These are phyloP conservation scores for Chytriomyces confervae DNA, from an alignment of 192 early-diverging fungal species.

Conservation along the genomic window DNA sequence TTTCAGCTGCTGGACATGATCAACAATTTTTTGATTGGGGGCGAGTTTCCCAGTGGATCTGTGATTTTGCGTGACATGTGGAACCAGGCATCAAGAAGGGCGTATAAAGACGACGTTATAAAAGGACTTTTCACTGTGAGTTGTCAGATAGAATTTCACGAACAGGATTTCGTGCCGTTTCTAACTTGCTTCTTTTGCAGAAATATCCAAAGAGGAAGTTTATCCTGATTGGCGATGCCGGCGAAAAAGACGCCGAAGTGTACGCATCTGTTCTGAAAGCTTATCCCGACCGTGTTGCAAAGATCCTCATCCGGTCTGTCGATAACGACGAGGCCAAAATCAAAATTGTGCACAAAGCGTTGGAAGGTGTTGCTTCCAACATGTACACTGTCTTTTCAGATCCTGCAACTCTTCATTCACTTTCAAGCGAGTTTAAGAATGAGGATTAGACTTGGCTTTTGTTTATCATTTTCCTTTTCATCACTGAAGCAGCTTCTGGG, in stretches of 20 bases:
- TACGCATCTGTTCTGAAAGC: slow-evolving; percentile 71
- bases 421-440: background rate
- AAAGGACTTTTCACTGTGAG: slow-evolving; percentile 65
- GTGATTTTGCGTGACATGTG: slow-evolving; percentile 63
- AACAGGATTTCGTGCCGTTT: no score
- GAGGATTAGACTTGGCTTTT: no score
- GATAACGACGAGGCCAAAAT: slow-evolving; percentile 20
- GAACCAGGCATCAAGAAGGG: slow-evolving; percentile 31
- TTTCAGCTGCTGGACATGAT: slow-evolving; percentile 81
- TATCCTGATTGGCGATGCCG: slow-evolving; percentile 89
- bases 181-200: slow-evolving; percentile 42
- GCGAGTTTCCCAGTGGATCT: slow-evolving; percentile 81
- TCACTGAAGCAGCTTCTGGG: no score
- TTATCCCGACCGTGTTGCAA: slow-evolving; percentile 72
- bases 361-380: slow-evolving; percentile 3
- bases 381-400: slow-evolving; percentile 2
- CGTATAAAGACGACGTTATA: slow-evolving; percentile 57
- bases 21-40: slow-evolving; percentile 64
- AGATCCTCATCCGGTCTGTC: slow-evolving; percentile 84
- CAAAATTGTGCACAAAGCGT: slow-evolving; percentile 9
- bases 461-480: no score
- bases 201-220: slow-evolving; percentile 84
- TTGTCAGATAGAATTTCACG: slow-evolving; percentile 6
- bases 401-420: slow-evolving; percentile 5
- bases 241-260: slow-evolving; percentile 86